A percentile compares a stretch with the other conserved stretches of the same genome.
phyloP scores from a whole-genome alignment of 257 asterid species.

The Verbascum thapsus region DNA sequence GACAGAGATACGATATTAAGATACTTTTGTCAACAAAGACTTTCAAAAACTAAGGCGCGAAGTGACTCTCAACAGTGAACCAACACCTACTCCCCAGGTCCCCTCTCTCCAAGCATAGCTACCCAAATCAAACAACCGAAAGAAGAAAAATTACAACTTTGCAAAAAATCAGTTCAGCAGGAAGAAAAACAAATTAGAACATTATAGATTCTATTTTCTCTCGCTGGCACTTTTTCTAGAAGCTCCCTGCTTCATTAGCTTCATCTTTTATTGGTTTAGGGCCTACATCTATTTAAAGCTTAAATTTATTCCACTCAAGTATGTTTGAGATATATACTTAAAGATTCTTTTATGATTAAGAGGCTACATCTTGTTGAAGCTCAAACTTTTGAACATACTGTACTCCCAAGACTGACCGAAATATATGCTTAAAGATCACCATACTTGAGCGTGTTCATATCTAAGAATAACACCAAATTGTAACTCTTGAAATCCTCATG shows the following conservation, averaged over 20 bases:
- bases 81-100: not conserved
- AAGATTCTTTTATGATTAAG: not conserved
- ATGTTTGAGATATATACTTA: too few species aligned
- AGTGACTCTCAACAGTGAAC: not conserved
- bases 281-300: not conserved
- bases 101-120: slow-evolving; percentile 1
- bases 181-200: not conserved
- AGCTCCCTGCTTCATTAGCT: slow-evolving; percentile 10
- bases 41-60: not conserved
- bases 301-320: too few species aligned
- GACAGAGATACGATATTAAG: not conserved
- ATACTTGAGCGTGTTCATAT: not conserved
- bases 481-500: slow-evolving; percentile 16
- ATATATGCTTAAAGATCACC: not conserved
- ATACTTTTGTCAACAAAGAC: not conserved
- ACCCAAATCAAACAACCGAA: slow-evolving; percentile 19
- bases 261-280: not conserved
- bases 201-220: not conserved
- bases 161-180: not conserved
- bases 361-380: not conserved
- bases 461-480: not conserved
- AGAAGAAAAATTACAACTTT: not conserved
- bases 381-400: not conserved
- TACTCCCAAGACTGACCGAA: not conserved
- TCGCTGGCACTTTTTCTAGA: slow-evolving; percentile 9